Evolutionary conservation across 2,329 filamentous ascomycete species (phyloP).

Genomic region (Myriosclerotinia scirpicola): DNA sequence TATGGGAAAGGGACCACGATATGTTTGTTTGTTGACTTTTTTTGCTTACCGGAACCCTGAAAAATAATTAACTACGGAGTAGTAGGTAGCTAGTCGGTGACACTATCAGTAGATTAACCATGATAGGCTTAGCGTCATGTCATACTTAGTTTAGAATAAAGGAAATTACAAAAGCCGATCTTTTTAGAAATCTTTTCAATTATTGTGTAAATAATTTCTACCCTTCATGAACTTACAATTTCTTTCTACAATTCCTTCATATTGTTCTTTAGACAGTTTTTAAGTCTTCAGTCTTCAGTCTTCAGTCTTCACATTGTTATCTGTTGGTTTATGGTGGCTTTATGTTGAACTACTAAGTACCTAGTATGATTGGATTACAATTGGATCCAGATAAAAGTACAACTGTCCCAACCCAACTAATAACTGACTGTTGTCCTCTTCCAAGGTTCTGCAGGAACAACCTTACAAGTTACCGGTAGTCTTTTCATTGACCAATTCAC

Average conservation of each 20-base stretch:
- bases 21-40: slow-evolving; percentile 6
- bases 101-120: neutral
- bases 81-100: neutral
- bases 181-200: slow-evolving; percentile 8
- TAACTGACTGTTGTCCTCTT: neutral
- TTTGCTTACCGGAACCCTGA: neutral
- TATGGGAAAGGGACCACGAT: neutral
- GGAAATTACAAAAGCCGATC: slow-evolving; percentile 18
- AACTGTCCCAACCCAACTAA: neutral
- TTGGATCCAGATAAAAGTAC: neutral
- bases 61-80: no score
- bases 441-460: no score
- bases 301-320: no score
- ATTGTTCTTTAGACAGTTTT: slow-evolving; percentile 5
- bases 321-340: no score
- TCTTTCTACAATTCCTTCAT: neutral
- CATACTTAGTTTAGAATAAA: neutral
- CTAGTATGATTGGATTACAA: neutral
- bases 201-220: neutral
- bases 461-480: no score
- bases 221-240: neutral
- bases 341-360: no score
- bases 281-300: no score
- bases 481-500: slow-evolving; percentile 13
- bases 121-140: neutral